phyloP scores from a whole-genome alignment of 176 grass and related monocot genomes.

The Pharus latifolius region DNA sequence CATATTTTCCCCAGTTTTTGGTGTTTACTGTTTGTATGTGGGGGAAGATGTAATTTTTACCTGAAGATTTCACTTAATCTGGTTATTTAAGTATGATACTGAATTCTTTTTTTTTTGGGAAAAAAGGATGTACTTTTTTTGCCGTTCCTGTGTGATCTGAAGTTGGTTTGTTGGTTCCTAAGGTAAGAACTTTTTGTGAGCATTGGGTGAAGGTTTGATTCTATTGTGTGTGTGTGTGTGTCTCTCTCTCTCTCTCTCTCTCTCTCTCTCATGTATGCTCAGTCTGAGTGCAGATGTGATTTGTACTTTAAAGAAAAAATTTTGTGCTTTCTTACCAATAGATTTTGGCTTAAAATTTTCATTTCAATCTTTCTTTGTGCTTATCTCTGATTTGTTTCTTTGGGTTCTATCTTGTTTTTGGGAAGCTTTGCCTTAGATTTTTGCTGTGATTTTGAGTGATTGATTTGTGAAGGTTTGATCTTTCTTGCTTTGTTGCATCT shows the following conservation, averaged over 20 bases:
- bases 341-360: no score
- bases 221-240: no score
- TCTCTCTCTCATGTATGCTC: no score
- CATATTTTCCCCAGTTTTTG: no score
- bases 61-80: conserved; percentile 17
- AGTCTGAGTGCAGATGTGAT: no score
- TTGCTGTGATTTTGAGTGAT: conserved; percentile 17
- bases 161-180: background rate
- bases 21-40: background rate
- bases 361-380: no score
- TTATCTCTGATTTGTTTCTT: no score
- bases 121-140: background rate
- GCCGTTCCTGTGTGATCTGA: conserved; percentile 8
- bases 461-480: conserved; percentile 5
- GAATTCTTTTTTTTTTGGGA: no score
- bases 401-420: conserved; percentile 6
- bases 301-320: background rate
- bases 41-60: background rate
- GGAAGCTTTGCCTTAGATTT: background rate
- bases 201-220: no score
- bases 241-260: no score
- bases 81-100: background rate
- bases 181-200: background rate
- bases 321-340: conserved; percentile 6
- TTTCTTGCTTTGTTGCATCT: conserved; percentile 25